Percentiles rank a stretch among this genome's conserved stretches.
These are phyloP conservation scores for Hyaloscypha variabilis DNA, from an alignment of 495 filamentous ascomycete species.

Conservation along the genomic window DNA sequence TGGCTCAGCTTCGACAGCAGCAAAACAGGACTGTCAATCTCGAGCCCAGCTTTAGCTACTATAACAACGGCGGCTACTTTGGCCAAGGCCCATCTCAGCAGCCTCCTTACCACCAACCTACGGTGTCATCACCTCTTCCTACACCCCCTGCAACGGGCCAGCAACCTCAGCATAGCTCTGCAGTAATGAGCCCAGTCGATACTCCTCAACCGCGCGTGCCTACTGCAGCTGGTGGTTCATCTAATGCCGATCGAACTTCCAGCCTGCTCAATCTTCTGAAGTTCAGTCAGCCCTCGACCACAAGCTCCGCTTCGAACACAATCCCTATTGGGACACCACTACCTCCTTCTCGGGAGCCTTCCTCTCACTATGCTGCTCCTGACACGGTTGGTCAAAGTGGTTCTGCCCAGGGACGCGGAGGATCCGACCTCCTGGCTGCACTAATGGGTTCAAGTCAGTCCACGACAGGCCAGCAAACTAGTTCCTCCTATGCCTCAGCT, in stretches of 20 bases:
- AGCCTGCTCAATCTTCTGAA: constrained; percentile 86
- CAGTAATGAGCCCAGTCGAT: constrained; percentile 51
- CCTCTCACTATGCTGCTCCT: constrained; percentile 18
- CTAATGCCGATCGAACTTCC: constrained; percentile 60
- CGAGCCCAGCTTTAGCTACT: constrained; percentile 30
- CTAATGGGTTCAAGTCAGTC: constrained; percentile 42
- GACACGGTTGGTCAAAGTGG: constrained; percentile 10
- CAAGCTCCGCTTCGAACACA: constrained; percentile 19
- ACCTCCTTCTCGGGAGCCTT: constrained; percentile 24
- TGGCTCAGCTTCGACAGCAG: constrained; percentile 35
- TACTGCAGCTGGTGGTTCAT: constrained; percentile 34
- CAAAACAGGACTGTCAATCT: constrained; percentile 29
- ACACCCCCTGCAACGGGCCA: constrained; percentile 46
- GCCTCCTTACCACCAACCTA: constrained; percentile 48
- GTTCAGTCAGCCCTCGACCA: constrained; percentile 65
- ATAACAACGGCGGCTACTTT: constrained; percentile 27
- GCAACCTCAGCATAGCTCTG: constrained; percentile 48
- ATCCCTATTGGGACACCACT: constrained; percentile 26
- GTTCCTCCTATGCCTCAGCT: constrained; percentile 11
- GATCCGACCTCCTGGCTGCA: constrained; percentile 51
- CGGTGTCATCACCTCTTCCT: constrained; percentile 40
- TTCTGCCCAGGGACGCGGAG: constrained; percentile 9
- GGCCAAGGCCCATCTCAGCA: constrained; percentile 19
- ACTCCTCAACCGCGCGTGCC: constrained; percentile 41
- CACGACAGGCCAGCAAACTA: constrained; percentile 18